A percentile compares a stretch with the other conserved stretches of the same genome.
phyloP scores from a whole-genome alignment of 1,284 basidiomycete species.

The Rhizoctonia solani region DNA sequence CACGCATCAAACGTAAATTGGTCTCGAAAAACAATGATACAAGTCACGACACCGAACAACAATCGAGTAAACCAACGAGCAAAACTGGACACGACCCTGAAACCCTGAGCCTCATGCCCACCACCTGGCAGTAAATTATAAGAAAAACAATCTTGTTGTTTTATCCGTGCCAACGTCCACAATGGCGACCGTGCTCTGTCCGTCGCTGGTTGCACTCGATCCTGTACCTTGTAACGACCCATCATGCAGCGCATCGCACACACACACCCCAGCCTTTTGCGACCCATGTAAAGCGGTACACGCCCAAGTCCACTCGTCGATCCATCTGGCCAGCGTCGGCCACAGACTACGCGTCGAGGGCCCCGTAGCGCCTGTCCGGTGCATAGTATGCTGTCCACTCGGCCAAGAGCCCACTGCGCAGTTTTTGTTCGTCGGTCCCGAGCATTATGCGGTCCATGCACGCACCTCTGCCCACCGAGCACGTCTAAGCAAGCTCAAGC shows the following conservation, averaged over 20 bases:
- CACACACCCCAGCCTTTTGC: slow-evolving; percentile 22
- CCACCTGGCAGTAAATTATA: neutral
- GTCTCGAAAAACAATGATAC: too few species aligned
- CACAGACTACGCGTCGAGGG: slow-evolving; percentile 29
- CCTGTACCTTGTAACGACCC: slow-evolving; percentile 1
- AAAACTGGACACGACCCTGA: too few species aligned
- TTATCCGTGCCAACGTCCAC: neutral
- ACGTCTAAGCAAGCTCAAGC: slow-evolving; percentile 6
- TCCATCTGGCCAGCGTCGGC: slow-evolving; percentile 21
- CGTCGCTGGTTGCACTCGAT: slow-evolving; percentile 28
- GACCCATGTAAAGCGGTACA: slow-evolving; percentile 32
- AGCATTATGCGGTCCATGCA: slow-evolving; percentile 28
- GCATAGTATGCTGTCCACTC: slow-evolving; percentile 18
- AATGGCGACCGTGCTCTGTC: slow-evolving; percentile 31
- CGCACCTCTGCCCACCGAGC: slow-evolving; percentile 26
- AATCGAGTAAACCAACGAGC: too few species aligned
- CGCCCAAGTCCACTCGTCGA: slow-evolving; percentile 17
- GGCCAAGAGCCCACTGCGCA: neutral
- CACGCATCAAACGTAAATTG: too few species aligned
- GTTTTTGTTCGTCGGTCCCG: slow-evolving; percentile 22
- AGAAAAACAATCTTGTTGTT: neutral
- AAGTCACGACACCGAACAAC: too few species aligned
- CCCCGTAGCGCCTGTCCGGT: slow-evolving; percentile 29
- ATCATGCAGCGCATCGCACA: slow-evolving; percentile 12
- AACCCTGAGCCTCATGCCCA: slow-evolving; percentile 25